Conservation (phyloP, 768 basidiomycete species). For the Hypholoma sublateritium region DNA sequence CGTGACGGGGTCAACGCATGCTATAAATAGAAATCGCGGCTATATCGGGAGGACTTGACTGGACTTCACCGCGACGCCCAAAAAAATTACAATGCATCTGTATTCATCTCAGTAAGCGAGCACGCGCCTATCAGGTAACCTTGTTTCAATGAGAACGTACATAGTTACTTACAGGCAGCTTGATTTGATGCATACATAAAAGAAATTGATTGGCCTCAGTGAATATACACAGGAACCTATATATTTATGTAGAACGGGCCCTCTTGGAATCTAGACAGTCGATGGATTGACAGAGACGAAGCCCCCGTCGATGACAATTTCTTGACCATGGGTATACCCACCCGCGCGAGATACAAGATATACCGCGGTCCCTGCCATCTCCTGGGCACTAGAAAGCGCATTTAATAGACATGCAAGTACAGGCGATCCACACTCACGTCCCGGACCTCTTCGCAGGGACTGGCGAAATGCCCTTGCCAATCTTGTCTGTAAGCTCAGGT, state of each 20-base stretch:
- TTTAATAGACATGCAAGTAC: neutral
- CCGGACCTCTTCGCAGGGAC: conserved; percentile 66
- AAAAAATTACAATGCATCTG: too few species aligned
- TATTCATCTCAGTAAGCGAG: too few species aligned
- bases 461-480: conserved; percentile 60
- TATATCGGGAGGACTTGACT: neutral
- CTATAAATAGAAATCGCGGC: neutral
- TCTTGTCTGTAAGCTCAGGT: conserved; percentile 45
- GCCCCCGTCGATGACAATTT: conserved; percentile 77
- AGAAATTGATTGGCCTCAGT: too few species aligned
- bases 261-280: conserved; percentile 13
- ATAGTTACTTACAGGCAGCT: too few species aligned
- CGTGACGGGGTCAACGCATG: too few species aligned
- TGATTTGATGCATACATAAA: too few species aligned
- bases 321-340: conserved; percentile 76
- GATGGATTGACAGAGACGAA: conserved; percentile 74
- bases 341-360: conserved; percentile 76
- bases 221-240: too few species aligned
- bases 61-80: neutral
- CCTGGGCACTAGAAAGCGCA: conserved; percentile 47
- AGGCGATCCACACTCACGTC: conserved; percentile 46
- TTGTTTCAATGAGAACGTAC: too few species aligned
- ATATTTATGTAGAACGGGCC: too few species aligned
- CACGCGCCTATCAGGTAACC: too few species aligned
- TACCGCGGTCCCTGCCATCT: conserved; percentile 77